Evolutionary conservation across 129 eudicot genomes (phyloP).

Genomic region (Chrysanthemum lavandulifolium): DNA sequence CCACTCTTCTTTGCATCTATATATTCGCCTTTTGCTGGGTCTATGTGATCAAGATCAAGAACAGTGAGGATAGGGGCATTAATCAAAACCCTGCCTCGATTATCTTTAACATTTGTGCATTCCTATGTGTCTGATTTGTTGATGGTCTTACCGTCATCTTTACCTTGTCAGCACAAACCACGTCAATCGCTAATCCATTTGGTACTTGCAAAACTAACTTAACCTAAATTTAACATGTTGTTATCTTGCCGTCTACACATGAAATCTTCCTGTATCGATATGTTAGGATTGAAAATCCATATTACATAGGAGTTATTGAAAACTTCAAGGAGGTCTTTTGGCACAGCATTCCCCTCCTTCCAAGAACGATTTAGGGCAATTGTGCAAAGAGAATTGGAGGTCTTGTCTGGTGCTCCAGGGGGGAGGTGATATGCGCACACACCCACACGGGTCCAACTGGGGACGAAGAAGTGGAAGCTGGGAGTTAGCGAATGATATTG

Average conservation of each 20-base stretch:
- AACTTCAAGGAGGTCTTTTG: conserved; percentile 69
- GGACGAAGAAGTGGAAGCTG: conserved; percentile 60
- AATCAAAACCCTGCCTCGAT: conserved; percentile 66
- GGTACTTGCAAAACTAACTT: not conserved
- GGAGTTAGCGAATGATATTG: conserved; percentile 52
- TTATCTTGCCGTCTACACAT: conserved; percentile 65
- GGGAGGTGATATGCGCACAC: not conserved
- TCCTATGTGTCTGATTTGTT: conserved; percentile 79
- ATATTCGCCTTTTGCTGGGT: conserved; percentile 75
- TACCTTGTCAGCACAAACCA: conserved; percentile 84
- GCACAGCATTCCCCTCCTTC: conserved; percentile 68
- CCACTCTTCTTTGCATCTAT: conserved; percentile 69
- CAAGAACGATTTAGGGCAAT: conserved; percentile 60
- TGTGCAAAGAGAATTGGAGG: conserved; percentile 48
- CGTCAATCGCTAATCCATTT: conserved; percentile 36
- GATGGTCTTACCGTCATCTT: conserved; percentile 80
- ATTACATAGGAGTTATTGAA: conserved; percentile 46
- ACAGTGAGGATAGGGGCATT: conserved; percentile 56
- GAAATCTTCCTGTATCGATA: conserved; percentile 64
- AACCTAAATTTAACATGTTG: conserved; percentile 1
- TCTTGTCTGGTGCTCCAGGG: conserved; percentile 18
- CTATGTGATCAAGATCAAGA: conserved; percentile 44
- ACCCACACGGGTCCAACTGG: conserved; percentile 45
- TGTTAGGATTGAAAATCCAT: conserved; percentile 55
- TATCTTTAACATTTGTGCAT: conserved; percentile 55